Conservation (phyloP, 2,329 filamentous ascomycete species). For the Aspergillus arachidicola region DNA sequence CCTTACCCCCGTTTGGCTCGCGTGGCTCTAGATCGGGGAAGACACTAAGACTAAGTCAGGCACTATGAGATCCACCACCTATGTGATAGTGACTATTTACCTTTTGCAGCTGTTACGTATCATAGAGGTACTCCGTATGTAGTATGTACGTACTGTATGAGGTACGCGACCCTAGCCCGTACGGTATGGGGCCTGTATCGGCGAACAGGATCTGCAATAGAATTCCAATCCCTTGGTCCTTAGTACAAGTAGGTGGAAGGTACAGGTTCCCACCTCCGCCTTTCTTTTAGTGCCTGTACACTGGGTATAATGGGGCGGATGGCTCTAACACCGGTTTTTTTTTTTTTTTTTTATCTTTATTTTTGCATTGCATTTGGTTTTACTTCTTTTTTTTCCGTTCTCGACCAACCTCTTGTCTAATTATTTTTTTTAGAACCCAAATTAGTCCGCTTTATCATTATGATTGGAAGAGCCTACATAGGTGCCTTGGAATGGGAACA, state of each 20-base stretch:
- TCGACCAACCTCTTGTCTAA: neutral
- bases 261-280: slow-evolving; percentile 12
- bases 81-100: slow-evolving; percentile 17
- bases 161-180: neutral
- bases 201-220: neutral
- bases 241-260: neutral
- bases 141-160: neutral
- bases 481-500: neutral
- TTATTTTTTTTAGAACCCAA: neutral
- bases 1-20: slow-evolving; percentile 21
- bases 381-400: neutral
- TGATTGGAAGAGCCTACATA: neutral
- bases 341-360: neutral
- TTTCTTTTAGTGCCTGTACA: slow-evolving; percentile 12
- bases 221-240: slow-evolving; percentile 17
- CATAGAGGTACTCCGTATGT: neutral
- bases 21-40: slow-evolving; percentile 27
- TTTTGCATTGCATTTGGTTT: neutral
- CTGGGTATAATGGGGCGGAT: neutral
- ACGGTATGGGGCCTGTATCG: neutral
- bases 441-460: neutral
- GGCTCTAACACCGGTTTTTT: neutral
- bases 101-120: slow-evolving; percentile 11
- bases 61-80: slow-evolving; percentile 22
- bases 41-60: slow-evolving; percentile 23